These are phyloP conservation scores for Trifolium repens DNA, from an alignment of 306 rosid genomes.

Conservation along the genomic window DNA sequence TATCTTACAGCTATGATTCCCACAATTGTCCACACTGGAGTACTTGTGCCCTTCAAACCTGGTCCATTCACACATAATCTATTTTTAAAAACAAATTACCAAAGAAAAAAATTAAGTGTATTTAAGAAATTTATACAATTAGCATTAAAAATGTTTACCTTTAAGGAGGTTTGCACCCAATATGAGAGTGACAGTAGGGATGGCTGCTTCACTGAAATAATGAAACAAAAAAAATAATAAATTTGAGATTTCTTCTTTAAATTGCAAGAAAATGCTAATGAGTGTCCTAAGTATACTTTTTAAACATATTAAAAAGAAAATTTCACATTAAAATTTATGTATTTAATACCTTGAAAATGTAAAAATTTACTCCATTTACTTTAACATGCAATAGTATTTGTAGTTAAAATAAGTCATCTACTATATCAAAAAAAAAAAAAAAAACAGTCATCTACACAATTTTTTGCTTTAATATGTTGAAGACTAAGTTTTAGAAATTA, in stretches of 20 bases:
- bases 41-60: slow-evolving; percentile 69
- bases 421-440: too few relatives aligned
- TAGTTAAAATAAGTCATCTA: neutral
- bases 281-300: too few relatives aligned
- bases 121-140: neutral
- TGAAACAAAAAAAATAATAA: neutral
- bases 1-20: slow-evolving; percentile 71
- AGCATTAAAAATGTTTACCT: slow-evolving; percentile 49
- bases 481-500: slow-evolving; percentile 20
- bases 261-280: neutral
- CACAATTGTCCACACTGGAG: slow-evolving; percentile 47
- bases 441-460: too few relatives aligned
- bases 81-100: neutral
- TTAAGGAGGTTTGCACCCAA: slow-evolving; percentile 82
- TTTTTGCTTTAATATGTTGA: slow-evolving; percentile 1
- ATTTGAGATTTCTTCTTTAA: neutral
- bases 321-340: too few relatives aligned
- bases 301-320: too few relatives aligned
- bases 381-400: neutral
- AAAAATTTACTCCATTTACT: too few relatives aligned
- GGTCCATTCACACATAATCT: slow-evolving; percentile 13
- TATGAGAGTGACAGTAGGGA: slow-evolving; percentile 75
- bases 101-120: neutral
- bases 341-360: too few relatives aligned
- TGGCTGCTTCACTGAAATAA: slow-evolving; percentile 69